Evolutionary conservation across 768 basidiomycete species (phyloP), one percentile per base, ranked within the genome.

Genomic region (Lentinula aciculospora): DNA sequence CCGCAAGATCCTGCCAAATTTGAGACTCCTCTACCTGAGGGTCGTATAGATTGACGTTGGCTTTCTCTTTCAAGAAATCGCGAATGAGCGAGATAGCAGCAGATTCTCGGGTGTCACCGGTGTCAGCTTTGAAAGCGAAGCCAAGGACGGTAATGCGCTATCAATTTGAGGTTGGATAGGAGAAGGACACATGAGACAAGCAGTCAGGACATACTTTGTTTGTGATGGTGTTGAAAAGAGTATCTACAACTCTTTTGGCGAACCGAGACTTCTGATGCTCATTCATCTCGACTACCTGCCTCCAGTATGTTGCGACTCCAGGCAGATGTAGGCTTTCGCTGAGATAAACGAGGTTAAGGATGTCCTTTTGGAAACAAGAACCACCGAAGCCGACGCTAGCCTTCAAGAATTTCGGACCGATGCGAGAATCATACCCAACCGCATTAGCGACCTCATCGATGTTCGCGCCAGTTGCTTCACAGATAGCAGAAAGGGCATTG

Each of bases 311-410:
- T 29, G 96, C 97, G 27, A 99, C 95, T 72, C 98, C 94, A 37
- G 95, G 94, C 56, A 99, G 81, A 74, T 98, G 94, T 56, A 93
- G 75, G 61, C 89, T 93, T 76, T 98, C 95, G 68, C 86, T 89
- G 44, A 99, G 85, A 77, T 99, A 99, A 45, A 98, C 97, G 61
- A 99, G 80, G 78, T 99, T 99, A 67, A 99, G 85, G 72, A 98
- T 98, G 69, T 99, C 96, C 73, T 99, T 98, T 76, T 98, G 96
- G 91, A 99, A 99, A 77, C 96, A 99, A 12, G 89, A 92, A 36
- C 97, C 97, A 60, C 97, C 96, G 66, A 99, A 99, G 21, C 97
- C 96, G 65, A 97, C 94, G 49, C 88, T 90, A 40, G 93, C 91
- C 69, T 91, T 93, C 67, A 99, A 78, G 84, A 99, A 99, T 72